Conservation (phyloP, 208 protist species). For the Trypanosomatidae sp. region DNA sequence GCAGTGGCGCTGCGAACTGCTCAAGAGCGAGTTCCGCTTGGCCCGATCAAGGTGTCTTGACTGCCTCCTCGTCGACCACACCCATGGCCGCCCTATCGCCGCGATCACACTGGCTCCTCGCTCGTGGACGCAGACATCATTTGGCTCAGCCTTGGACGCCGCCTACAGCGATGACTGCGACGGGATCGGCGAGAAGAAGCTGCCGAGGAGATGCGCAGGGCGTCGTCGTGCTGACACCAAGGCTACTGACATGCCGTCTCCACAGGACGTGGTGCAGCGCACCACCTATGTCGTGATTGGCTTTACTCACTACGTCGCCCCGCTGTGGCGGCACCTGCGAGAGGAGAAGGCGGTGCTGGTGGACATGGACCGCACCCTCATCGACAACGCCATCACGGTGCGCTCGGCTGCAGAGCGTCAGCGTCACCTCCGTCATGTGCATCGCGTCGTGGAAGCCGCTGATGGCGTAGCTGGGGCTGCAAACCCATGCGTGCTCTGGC, state of each 20-base stretch:
- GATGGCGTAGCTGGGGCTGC: conserved; percentile 2
- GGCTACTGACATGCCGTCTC: conserved; percentile 1
- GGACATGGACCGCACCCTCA: conserved; percentile 84
- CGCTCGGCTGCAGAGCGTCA: conserved; percentile 23
- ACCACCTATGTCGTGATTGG: conserved; percentile 50
- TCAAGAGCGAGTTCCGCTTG: conserved; percentile 70
- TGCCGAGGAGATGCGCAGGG: background rate
- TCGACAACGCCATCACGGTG: conserved; percentile 76
- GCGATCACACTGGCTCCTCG: conserved; percentile 41
- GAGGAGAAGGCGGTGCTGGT: conserved; percentile 70
- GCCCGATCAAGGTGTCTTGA: conserved; percentile 56
- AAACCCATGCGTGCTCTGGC: conserved; percentile 26
- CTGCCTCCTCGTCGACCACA: conserved; percentile 68
- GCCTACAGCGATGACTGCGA: background rate
- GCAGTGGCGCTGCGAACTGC: conserved; percentile 56
- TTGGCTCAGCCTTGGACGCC: background rate
- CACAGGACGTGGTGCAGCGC: conserved; percentile 31
- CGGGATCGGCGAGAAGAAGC: background rate
- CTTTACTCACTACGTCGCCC: conserved; percentile 65
- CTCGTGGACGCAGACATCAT: background rate
- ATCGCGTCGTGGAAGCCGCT: conserved; percentile 11
- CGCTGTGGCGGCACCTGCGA: conserved; percentile 59
- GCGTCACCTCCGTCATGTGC: conserved; percentile 22
- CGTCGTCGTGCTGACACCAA: background rate
- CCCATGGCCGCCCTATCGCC: conserved; percentile 53